phyloP scores from a whole-genome alignment of 2,329 filamentous ascomycete genomes.

The Drechslerella stenobrocha region DNA sequence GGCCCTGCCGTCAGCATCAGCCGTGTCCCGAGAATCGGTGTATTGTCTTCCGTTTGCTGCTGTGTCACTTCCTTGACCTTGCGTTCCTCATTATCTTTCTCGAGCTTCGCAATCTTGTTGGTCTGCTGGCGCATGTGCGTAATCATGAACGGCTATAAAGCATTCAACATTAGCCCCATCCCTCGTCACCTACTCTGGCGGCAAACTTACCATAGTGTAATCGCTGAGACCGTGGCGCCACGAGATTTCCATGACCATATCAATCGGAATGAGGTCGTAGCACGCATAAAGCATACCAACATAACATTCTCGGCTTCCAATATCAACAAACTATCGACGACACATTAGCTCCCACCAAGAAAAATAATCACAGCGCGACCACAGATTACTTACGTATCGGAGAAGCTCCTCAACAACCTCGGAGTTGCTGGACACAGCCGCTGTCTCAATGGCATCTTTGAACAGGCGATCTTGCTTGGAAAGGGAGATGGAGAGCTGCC shows the following conservation, averaged over 20 bases:
- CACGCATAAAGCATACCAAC: conserved; percentile 99
- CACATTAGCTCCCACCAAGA: conserved; percentile 54
- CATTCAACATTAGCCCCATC: conserved; percentile 28
- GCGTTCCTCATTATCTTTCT: conserved; percentile 94
- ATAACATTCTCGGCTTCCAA: conserved; percentile 98
- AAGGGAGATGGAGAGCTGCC: conserved; percentile 97
- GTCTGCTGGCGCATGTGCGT: conserved; percentile 93
- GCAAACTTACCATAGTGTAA: conserved; percentile 74
- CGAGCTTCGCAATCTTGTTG: conserved; percentile 77
- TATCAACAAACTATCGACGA: conserved; percentile 82
- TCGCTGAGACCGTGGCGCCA: conserved; percentile 94
- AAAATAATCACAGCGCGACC: conserved; percentile 13
- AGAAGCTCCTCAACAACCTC: conserved; percentile 95
- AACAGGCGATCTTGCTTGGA: conserved; percentile 99
- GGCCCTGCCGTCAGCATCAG: conserved; percentile 96
- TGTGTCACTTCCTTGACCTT: conserved; percentile 72
- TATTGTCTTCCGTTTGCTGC: conserved; percentile 88
- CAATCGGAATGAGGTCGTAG: conserved; percentile 92
- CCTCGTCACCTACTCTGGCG: background rate
- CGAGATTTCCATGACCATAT: conserved; percentile 90
- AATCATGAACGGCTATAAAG: conserved; percentile 82
- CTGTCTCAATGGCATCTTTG: conserved; percentile 98
- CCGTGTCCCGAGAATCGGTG: conserved; percentile 85
- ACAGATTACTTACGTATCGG: conserved; percentile 77
- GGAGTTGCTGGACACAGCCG: conserved; percentile 84